phyloP scores from a whole-genome alignment of 1,284 basidiomycete species.

The Kwoniella shivajii region DNA sequence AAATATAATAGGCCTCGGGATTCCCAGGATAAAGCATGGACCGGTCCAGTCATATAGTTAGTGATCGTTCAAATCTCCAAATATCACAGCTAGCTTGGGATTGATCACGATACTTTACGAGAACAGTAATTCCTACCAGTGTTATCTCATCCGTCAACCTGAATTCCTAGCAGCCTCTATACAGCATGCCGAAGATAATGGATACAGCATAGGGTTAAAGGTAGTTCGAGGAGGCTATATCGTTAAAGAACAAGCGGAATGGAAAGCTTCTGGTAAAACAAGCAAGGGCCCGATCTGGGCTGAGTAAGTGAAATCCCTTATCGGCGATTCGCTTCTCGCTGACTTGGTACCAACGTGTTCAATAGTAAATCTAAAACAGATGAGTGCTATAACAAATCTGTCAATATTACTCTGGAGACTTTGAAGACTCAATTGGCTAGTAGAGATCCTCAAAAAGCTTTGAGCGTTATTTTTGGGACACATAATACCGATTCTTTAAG shows the following conservation, averaged over 20 bases:
- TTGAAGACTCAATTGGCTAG: constrained; percentile 2
- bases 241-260: constrained; percentile 61
- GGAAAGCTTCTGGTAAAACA: constrained; percentile 17
- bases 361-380: constrained; percentile 11
- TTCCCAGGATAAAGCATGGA: no score
- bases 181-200: constrained; percentile 64
- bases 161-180: constrained; percentile 66
- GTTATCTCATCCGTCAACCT: constrained; percentile 67
- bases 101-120: no score
- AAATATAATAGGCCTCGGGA: constrained; percentile 72
- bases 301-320: constrained; percentile 11
- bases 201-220: constrained; percentile 81
- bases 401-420: constrained; percentile 7
- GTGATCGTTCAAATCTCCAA: background rate
- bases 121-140: constrained; percentile 70
- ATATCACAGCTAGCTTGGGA: background rate
- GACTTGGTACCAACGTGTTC: background rate
- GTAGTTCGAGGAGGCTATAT: constrained; percentile 92
- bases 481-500: constrained; percentile 42
- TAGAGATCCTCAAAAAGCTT: background rate
- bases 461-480: constrained; percentile 14
- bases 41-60: constrained; percentile 12
- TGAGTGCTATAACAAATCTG: constrained; percentile 5
- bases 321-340: background rate
- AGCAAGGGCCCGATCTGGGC: constrained; percentile 48